Conservation (phyloP, 2,329 filamentous ascomycete genomes). For the Lecanicillium sp. region DNA sequence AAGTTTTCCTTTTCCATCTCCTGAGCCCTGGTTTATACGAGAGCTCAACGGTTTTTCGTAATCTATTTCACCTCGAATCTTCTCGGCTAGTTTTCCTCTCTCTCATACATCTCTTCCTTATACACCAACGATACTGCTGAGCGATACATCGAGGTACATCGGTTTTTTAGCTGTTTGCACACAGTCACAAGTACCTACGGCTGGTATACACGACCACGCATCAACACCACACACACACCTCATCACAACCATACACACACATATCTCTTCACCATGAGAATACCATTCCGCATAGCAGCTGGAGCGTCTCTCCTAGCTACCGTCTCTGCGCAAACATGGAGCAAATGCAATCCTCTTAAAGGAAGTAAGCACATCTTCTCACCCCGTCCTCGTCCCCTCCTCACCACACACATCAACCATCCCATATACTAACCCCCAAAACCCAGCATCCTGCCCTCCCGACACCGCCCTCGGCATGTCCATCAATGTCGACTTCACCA, state of each 20-base stretch:
- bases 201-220: neutral
- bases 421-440: slow-evolving; percentile 1
- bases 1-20: no score
- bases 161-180: no score
- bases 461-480: slow-evolving; percentile 77
- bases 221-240: neutral
- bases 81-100: no score
- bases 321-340: slow-evolving; percentile 13
- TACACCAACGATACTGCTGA: no score
- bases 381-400: neutral
- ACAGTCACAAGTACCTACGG: neutral
- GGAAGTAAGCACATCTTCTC: slow-evolving; percentile 6
- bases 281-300: slow-evolving; percentile 10
- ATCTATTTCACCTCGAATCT: no score
- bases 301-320: neutral
- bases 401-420: slow-evolving; percentile 4
- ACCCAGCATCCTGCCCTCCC: slow-evolving; percentile 57
- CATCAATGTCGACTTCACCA: slow-evolving; percentile 77
- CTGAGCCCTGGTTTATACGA: no score
- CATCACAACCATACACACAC: neutral
- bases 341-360: slow-evolving; percentile 14
- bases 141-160: no score
- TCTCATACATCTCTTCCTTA: no score
- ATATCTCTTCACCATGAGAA: slow-evolving; percentile 5
- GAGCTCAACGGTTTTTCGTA: no score